Base-by-base conservation (phyloP, 2,329 filamentous ascomycete species). In the Xenosphaeropsis pyriputrescens region DNA sequence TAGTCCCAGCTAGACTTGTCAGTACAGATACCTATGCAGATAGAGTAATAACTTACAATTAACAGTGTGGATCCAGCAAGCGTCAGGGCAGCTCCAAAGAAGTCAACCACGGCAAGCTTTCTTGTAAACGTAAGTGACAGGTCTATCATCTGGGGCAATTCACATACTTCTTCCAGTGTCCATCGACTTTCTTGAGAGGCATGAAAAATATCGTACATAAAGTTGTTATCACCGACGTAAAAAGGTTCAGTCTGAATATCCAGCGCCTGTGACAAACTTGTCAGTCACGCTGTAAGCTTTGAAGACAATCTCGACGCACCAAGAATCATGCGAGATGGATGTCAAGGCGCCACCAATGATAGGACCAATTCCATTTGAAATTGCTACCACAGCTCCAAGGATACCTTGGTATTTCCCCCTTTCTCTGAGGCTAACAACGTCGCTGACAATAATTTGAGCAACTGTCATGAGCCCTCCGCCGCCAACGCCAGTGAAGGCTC, bases 301-400 rank as follows among this genome's bases (percentile, higher is more conserved):
- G 12, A 9, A 9, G 22, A 9, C 12, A 9, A 9, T 26, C 8
- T 9, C 8, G 12, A 26, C 22, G 12, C 12, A 26, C 22, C 22
- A 26, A 26, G 22, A 26, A 26, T 26, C 22, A 26, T 26, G 22
- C 8, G 22, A 26, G 22, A 26, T 26, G 22, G 22, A 26, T 26
- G 38, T 33, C 5, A 72, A 50, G 0, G 65, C 60, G 36, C 68
- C 69, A 5, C 69, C 69, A 7, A 72, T 62, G 4, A 73, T 59
- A 0, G 69, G 69, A 0, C 69, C 69, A 18, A 72, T 65, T 2
- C 67, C 67, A 39, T 72, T 70, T 0, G 67, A 62, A 16, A 72
- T 50, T 2, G 67, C 69, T 1, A 69, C 65, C 1, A 70, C 65
- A 0, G 65, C 61, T 2, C 67, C 69, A 14, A 38, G 18, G 15